Conservation (phyloP, 1,284 basidiomycete species). For the Ustilago loliicola region DNA sequence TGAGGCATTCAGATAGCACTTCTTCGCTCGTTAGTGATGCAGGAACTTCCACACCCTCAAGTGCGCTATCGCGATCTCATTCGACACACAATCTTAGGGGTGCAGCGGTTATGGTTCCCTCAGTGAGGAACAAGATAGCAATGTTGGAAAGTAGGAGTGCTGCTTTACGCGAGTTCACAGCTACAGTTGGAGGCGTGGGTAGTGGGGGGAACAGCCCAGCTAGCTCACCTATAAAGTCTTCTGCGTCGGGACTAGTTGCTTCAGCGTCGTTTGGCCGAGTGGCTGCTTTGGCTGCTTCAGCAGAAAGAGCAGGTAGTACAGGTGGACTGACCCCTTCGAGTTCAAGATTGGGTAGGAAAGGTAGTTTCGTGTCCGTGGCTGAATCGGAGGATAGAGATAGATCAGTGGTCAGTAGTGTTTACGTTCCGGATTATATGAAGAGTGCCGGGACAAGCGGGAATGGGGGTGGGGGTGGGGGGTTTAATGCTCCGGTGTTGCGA, state of each 20-base stretch:
- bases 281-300: slow-evolving; percentile 15
- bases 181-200: neutral
- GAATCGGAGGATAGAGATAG: slow-evolving; percentile 28
- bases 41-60: neutral
- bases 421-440: slow-evolving; percentile 54
- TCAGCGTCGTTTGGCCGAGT: slow-evolving; percentile 15
- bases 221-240: slow-evolving; percentile 2
- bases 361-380: slow-evolving; percentile 26
- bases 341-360: slow-evolving; percentile 38
- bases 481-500: slow-evolving; percentile 54
- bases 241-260: neutral
- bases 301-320: slow-evolving; percentile 15
- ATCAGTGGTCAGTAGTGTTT: slow-evolving; percentile 25
- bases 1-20: slow-evolving; percentile 53
- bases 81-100: slow-evolving; percentile 55
- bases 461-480: slow-evolving; percentile 18
- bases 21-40: slow-evolving; percentile 27
- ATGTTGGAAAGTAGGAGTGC: slow-evolving; percentile 55
- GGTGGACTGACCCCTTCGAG: slow-evolving; percentile 8
- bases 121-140: slow-evolving; percentile 66
- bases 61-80: slow-evolving; percentile 34
- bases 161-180: slow-evolving; percentile 52
- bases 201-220: slow-evolving; percentile 18
- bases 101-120: slow-evolving; percentile 55
- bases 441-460: neutral